Evolutionary conservation across 2,329 filamentous ascomycete genomes (phyloP), one percentile per base, ranked within the genome.

Genomic region (Trichophyton schoenleinii): DNA sequence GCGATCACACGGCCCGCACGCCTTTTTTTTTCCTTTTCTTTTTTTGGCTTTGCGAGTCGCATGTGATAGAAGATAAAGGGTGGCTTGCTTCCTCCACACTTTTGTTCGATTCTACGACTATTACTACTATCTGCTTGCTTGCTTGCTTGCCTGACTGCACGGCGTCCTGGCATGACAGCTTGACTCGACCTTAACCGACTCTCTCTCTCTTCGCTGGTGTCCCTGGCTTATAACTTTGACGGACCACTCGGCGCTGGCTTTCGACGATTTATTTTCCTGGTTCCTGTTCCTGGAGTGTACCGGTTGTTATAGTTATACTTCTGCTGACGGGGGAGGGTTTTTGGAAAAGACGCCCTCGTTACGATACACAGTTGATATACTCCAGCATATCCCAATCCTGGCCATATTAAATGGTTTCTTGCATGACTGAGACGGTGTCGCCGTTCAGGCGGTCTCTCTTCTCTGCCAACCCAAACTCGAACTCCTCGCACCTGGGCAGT

Each of bases 1-100:
- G 49, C 49, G 22, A 53, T 53, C 49, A 53, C 49, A 53, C 49
- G 49, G 49, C 22, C 49, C 49, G 22, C 49, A 38, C 49, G 49
- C 28, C 28, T 53, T 53, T 34, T 52, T 53, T 53, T 31, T 25
- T 48, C 18, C n/a, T 46, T 42, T 42, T n/a, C 38, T 42, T 13
- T 44, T 18, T 44, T 44, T 44, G 34, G 34, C 34, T 44, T 44
- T 44, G 41, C 41, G n/a, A 20, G 44, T 48, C 44, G 44, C 49
- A 53, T 53, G 49, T 53, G 49, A 53, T 53, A 53, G 20, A 20
- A 52, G 22, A 53, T 22, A 53, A 31, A 53, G 20, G 22, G 44
- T 48, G 44, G 44, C 44, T 48, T 48, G 41, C 41, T 44, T 38
- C 41, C 41, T 28, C 22, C 46, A 52, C 46, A 52, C 18, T 28